Evolutionary conservation across 352 stramenopile species (phyloP).

Genomic region (Phytophthora aleatoria): DNA sequence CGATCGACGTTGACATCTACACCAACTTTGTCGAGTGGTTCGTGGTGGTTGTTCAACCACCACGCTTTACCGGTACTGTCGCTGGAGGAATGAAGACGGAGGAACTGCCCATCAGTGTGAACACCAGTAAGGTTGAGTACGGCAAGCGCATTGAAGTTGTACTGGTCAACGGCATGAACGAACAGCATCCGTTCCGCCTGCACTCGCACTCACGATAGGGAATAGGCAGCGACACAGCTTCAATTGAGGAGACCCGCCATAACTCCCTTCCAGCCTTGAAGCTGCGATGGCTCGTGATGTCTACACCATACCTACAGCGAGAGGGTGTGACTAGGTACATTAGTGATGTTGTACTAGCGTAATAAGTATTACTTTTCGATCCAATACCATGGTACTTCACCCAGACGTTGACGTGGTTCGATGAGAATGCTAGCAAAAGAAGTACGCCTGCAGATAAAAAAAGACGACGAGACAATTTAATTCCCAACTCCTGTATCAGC

Average conservation of each 20-base stretch:
- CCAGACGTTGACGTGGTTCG: too few relatives aligned
- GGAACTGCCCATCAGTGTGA: conserved; percentile 12
- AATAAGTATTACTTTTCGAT: too few relatives aligned
- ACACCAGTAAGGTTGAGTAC: conserved; percentile 24
- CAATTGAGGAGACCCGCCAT: conserved; percentile 18
- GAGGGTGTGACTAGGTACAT: conserved; percentile 18
- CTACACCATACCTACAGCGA: conserved; percentile 32
- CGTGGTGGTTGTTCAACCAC: conserved; percentile 2
- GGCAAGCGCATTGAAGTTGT: conserved; percentile 36
- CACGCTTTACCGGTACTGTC: conserved; percentile 23
- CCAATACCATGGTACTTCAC: too few relatives aligned
- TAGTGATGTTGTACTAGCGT: too few relatives aligned
- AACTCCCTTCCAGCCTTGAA: conserved; percentile 20
- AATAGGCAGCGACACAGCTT: conserved; percentile 22
- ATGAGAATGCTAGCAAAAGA: too few relatives aligned
- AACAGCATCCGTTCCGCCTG: conserved; percentile 45
- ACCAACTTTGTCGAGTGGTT: conserved; percentile 6
- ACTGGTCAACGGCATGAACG: conserved; percentile 41
- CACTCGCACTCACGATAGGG: conserved; percentile 35
- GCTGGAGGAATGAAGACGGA: conserved; percentile 24
- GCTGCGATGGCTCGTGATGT: conserved; percentile 33
- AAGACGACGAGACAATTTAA: too few relatives aligned
- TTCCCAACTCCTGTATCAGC: too few relatives aligned
- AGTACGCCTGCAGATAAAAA: too few relatives aligned
- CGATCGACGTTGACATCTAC: conserved; percentile 23